Base-by-base conservation (phyloP, 2,329 filamentous ascomycete species). In the Ascochyta viciae-villosae region DNA sequence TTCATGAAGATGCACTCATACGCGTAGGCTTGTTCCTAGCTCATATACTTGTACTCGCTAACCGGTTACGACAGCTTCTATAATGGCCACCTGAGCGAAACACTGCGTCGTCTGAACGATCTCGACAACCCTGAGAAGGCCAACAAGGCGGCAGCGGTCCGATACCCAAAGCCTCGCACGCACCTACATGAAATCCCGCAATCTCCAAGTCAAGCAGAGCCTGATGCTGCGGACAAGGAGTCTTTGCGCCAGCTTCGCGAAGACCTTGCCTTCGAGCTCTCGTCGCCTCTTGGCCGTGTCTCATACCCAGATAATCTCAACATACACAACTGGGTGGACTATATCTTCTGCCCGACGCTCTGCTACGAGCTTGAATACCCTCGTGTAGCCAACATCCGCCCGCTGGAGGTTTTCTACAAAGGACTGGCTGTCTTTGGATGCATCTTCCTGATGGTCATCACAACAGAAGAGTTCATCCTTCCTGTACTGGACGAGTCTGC, bases 1-100 rank as follows among this genome's bases (percentile, higher is more conserved):
- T 87, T 97, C 46, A 99, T 99, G 95, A 99, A 99, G 82, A 95
- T 98, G 87, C 95, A 99, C 76, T 97, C 93, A 6, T 99, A 96
- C 72, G 90, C 92, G 71, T 76, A 59, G 22, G 72, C 46, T 7
- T 10, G 55, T 33, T n/a, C n/a, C 24, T 12, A 29, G 9, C n/a
- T 8, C 3, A 16, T 16, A 5, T 4, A 13, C 9, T n/a, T 42
- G 15, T 27, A 19, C 1, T 15, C 29, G 15, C 16, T 26, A 16
- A 33, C 43, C 39, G n/a, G 59, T 53, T 3, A 2, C 16, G 8
- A 27, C 35, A 76, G 73, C 23, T 99, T 98, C 76, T 99, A 99
- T 80, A 98, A 97, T 68, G 95, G 95, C 10, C 95, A 99, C 75
- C 82, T 99, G 15, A 91, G 89, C 64, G 91, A 95, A 74, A 96